Conservation (phyloP, 495 filamentous ascomycete species). For the Chaetomidium leptoderma region DNA sequence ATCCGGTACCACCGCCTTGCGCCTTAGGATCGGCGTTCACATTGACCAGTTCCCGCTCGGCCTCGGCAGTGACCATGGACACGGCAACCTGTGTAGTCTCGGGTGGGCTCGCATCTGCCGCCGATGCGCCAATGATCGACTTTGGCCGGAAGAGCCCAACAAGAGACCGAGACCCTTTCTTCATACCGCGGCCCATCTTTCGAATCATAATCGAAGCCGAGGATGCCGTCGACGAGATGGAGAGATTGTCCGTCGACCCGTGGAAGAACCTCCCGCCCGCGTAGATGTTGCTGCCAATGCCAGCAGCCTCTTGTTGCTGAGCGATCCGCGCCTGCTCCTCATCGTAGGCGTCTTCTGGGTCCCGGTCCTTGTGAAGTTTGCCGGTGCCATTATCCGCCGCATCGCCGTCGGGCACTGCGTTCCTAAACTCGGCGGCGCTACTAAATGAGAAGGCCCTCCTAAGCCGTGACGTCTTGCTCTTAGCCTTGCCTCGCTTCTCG, state of each 20-base stretch:
- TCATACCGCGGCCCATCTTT: slow-evolving; percentile 98
- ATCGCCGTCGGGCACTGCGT: slow-evolving; percentile 60
- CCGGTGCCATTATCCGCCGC: slow-evolving; percentile 51
- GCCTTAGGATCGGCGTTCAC: slow-evolving; percentile 68
- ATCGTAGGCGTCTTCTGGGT: slow-evolving; percentile 60
- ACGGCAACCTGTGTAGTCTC: slow-evolving; percentile 72
- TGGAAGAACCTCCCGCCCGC: slow-evolving; percentile 80
- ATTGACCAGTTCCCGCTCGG: slow-evolving; percentile 79
- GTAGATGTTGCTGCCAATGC: slow-evolving; percentile 92
- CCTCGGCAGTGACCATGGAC: slow-evolving; percentile 93
- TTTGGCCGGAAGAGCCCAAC: slow-evolving; percentile 95
- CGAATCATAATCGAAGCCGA: slow-evolving; percentile 98
- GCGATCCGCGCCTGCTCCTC: slow-evolving; percentile 88
- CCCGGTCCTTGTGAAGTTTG: slow-evolving; percentile 67
- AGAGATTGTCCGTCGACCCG: slow-evolving; percentile 93
- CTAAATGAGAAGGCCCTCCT: slow-evolving; percentile 96
- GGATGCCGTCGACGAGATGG: slow-evolving; percentile 94
- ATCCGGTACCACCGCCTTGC: slow-evolving; percentile 74
- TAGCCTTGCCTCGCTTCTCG: slow-evolving; percentile 61
- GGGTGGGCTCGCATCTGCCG: slow-evolving; percentile 59
- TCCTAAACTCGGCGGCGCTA: slow-evolving; percentile 86
- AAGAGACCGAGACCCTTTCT: slow-evolving; percentile 81
- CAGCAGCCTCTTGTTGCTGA: slow-evolving; percentile 82
- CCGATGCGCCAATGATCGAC: slow-evolving; percentile 73
- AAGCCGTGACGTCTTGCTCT: slow-evolving; percentile 83